phyloP scores from a whole-genome alignment of 202 grass and related monocot species.

The Zizania palustris region DNA sequence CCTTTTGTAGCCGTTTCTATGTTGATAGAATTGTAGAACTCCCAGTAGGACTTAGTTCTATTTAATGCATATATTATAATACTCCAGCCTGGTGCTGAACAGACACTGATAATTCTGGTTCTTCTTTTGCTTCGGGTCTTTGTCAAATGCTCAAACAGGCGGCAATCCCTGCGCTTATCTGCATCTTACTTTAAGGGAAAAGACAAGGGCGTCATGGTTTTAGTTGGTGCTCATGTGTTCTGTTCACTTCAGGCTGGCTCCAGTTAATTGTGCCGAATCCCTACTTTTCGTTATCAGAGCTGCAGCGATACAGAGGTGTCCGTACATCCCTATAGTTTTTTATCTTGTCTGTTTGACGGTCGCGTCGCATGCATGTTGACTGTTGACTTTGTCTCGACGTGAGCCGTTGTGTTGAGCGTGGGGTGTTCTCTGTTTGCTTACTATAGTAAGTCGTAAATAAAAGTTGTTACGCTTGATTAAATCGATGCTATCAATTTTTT shows the following conservation, averaged over 20 bases:
- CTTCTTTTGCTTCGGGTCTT: not conserved
- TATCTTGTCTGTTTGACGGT: conserved; percentile 4
- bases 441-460: no score
- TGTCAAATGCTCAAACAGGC: conserved; percentile 29
- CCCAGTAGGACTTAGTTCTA: conserved; percentile 22
- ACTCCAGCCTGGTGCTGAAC: not conserved
- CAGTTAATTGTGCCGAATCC: no score
- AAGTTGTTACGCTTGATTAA: no score
- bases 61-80: conserved; percentile 49
- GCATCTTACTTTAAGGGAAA: not conserved
- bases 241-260: not conserved
- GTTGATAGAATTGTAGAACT: conserved; percentile 29
- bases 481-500: no score
- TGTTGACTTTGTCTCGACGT: not conserved
- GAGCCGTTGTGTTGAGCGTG: not conserved
- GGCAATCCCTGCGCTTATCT: not conserved
- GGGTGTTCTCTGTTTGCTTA: no score
- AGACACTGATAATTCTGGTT: not conserved
- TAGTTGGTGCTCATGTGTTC: not conserved
- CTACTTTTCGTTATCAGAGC: not conserved
- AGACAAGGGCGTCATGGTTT: not conserved
- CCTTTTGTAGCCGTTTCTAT: conserved; percentile 2
- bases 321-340: not conserved
- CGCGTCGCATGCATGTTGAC: not conserved
- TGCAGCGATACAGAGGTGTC: not conserved